Percentiles rank a stretch among this genome's conserved stretches.
These are phyloP conservation scores for Eimeria zaria DNA, from an alignment of 169 alveolate genomes.

Conservation along the genomic window DNA sequence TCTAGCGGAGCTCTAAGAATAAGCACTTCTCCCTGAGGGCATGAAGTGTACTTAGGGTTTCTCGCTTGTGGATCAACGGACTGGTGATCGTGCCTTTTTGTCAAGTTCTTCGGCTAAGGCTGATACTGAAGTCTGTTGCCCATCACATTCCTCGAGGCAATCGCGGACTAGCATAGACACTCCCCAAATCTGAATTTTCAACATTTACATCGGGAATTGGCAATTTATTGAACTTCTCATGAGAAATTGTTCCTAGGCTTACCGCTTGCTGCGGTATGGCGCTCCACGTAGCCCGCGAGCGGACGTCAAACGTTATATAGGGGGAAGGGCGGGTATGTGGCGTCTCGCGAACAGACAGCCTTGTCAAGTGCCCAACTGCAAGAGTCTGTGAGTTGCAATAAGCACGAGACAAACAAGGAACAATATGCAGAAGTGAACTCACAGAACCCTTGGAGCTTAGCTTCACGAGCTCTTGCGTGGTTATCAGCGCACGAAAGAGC, in stretches of 20 bases:
- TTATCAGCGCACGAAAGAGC: constrained; percentile 30
- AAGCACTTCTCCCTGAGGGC: constrained; percentile 37
- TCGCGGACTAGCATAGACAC: constrained; percentile 46
- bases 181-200: constrained; percentile 1
- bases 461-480: constrained; percentile 11
- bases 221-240: background rate
- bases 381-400: background rate
- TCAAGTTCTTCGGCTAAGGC: constrained; percentile 25
- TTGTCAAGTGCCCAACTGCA: constrained; percentile 21
- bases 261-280: constrained; percentile 73
- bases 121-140: constrained; percentile 4
- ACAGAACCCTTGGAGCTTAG: constrained; percentile 39
- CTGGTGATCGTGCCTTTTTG: constrained; percentile 27
- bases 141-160: background rate
- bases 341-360: constrained; percentile 63
- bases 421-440: background rate
- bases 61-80: background rate
- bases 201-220: background rate
- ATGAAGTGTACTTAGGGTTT: background rate
- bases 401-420: no score
- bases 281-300: constrained; percentile 48
- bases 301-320: constrained; percentile 30
- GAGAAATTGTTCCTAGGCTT: background rate
- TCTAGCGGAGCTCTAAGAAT: constrained; percentile 49
- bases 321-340: constrained; percentile 34